These are phyloP conservation scores for Wickerhamiella alocasiicola DNA, from an alignment of 805 yeast genomes.

Conservation along the genomic window DNA sequence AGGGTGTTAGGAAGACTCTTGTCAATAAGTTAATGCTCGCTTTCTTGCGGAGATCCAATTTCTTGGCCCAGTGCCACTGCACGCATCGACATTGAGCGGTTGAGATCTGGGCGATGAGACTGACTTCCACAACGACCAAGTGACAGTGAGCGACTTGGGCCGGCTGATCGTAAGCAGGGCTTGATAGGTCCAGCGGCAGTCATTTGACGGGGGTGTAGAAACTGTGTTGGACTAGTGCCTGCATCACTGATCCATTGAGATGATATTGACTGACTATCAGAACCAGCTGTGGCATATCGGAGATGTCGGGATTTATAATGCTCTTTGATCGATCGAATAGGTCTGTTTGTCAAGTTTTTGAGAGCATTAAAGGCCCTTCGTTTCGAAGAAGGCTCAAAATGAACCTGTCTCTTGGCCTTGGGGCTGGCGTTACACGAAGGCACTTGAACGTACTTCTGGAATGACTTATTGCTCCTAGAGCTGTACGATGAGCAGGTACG, in stretches of 20 bases:
- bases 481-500: background rate
- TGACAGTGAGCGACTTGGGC: background rate
- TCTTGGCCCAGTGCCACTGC: background rate
- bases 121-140: background rate
- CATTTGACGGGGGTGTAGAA: background rate
- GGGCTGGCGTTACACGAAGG: background rate
- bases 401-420: background rate
- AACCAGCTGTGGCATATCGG: background rate
- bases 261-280: background rate
- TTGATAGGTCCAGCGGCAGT: background rate
- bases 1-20: background rate
- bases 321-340: background rate
- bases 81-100: background rate
- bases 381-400: constrained; percentile 1
- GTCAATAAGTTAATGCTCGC: background rate
- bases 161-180: background rate
- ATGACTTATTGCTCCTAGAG: background rate
- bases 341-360: constrained; percentile 3
- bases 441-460: background rate
- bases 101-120: background rate
- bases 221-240: background rate
- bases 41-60: background rate
- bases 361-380: constrained; percentile 2
- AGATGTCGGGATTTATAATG: background rate
- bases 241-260: constrained; percentile 8